Base-by-base conservation (phyloP, 1,284 basidiomycete genomes). In the Malassezia vespertilionis region DNA sequence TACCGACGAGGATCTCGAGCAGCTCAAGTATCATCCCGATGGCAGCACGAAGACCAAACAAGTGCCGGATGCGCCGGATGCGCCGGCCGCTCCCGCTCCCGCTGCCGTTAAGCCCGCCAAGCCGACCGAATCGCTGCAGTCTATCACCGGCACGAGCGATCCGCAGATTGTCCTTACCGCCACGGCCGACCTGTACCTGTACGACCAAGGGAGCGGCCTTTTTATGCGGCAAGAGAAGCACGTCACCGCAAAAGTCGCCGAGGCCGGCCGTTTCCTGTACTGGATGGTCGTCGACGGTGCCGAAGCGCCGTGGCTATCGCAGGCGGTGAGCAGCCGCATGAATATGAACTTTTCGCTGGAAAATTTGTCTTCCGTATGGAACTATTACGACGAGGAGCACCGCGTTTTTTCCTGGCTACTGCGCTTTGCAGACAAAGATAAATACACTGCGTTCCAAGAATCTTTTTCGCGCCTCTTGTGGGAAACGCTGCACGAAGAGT, bases 371-470 rank as follows among this genome's bases (percentile, higher is more conserved):
- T 78, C 91, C 55, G 90, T 89, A 23, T 89, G 86, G 86, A 88
- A 86, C 54, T 72, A 65, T 52, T 70, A 63, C 38, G 77, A 78
- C n/a, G 75, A 77, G 43, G 78, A 80, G 30, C 57, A 71, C 12
- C 71, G 73, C 18, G 77, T 80, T 62, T 80, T 78, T 65, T 87
- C 87, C 47, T 89, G 88, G 87, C 80, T 85, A 46, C 76, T 96
- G 61, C 77, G 81, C 53, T 89, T 93, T 68, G 60, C 69, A 5
- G 74, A 75, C 12, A 67, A 76, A 48, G 79, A 79, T 22, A 75
- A 75, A 1, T 90, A 83, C 61, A 71, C 74, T 4, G 72, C 70
- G 8, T 86, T 87, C 74, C 77, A 82, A 59, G 73, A 76, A 34
- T 75, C 76, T 5, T 87, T 87, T 66, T 80, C 80, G 2, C 78